Base-by-base conservation (phyloP, 1,284 basidiomycete species). In the Ceratobasidium papillatum region DNA sequence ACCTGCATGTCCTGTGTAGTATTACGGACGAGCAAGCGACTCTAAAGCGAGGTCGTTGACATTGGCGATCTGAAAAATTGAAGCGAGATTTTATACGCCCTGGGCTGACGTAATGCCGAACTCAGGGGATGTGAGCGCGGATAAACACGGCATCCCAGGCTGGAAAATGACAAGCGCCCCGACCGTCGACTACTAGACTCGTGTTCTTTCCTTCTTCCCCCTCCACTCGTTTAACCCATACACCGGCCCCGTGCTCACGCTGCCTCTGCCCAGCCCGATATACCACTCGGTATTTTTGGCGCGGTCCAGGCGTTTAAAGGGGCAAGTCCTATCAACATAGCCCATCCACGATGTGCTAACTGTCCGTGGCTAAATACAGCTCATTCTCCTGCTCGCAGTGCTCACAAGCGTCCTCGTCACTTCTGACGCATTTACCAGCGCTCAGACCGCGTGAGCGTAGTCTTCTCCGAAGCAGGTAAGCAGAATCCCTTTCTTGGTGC, bases 1-100 rank as follows among this genome's bases (percentile, higher is more conserved):
- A 56, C 68, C 52, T 59, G 68, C 56, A 19, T 59, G 56, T 51
- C 56, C 68, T 61, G 59, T 30, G 36, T 2, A 47, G 32, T n/a
- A n/a, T 45, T 30, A 25, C 68, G 43, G 56, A 61, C 68, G 30
- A n/a, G 56, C 68, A 71, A 71, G 68, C 68, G 68, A 71, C 68
- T 71, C 68, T 71, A 71, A 71, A 58, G 52, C 68, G 68, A 71
- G 68, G 68, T 56, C 68, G 68, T 58, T 38, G 68, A 71, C 68
- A 71, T 71, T 71, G 54, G 56, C 38, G 1, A 17, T n/a, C 27
- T 5, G 25, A 43, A 71, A 71, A 59, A 47, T 71, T 59, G 38
- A 25, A 27, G 54, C 30, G 54, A 36, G 27, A 9, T 54, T 71
- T 45, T 71, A 71, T 45, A 52, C 2, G 3, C 7, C 11, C 45